Evolutionary conservation across 108 stramenopile genomes (phyloP).

Genomic region (Aureococcus anophagefferens): DNA sequence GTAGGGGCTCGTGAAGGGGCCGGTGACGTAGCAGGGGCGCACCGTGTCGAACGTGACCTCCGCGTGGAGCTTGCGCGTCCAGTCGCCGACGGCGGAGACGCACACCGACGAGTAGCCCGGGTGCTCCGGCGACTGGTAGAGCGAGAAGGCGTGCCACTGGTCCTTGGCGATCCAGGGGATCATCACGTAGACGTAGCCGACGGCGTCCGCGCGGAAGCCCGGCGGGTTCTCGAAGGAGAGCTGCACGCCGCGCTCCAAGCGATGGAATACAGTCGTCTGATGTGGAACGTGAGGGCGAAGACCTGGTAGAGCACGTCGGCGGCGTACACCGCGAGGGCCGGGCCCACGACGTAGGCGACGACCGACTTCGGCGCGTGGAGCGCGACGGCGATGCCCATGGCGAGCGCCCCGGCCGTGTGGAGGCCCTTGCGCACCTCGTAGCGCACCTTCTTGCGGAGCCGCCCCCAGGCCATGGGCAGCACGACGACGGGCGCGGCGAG

Average conservation of each 20-base stretch:
- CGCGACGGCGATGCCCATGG: neutral
- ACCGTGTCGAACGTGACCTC: constrained; percentile 18
- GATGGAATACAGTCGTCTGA: neutral
- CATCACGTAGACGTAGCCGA: constrained; percentile 19
- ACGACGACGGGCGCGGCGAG: constrained; percentile 13
- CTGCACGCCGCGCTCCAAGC: neutral
- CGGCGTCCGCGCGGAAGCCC: neutral
- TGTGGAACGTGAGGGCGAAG: no score
- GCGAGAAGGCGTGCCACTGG: constrained; percentile 22
- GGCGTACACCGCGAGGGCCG: neutral
- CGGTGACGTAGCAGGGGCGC: constrained; percentile 28
- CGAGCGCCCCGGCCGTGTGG: constrained; percentile 8
- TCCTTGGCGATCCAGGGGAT: constrained; percentile 13
- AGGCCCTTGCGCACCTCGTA: constrained; percentile 26
- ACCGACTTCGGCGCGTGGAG: neutral
- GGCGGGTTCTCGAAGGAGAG: neutral
- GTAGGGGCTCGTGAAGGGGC: constrained; percentile 31
- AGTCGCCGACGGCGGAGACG: constrained; percentile 28
- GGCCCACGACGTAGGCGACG: neutral
- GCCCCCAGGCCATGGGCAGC: constrained; percentile 20
- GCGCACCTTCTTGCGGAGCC: constrained; percentile 10
- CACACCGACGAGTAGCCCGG: constrained; percentile 20
- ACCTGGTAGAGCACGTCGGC: no score
- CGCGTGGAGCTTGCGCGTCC: constrained; percentile 30
- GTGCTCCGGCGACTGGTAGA: neutral